Evolutionary conservation across 2,329 filamentous ascomycete species (phyloP), one percentile per base, ranked within the genome.

Genomic region (Diaporthe eres): DNA sequence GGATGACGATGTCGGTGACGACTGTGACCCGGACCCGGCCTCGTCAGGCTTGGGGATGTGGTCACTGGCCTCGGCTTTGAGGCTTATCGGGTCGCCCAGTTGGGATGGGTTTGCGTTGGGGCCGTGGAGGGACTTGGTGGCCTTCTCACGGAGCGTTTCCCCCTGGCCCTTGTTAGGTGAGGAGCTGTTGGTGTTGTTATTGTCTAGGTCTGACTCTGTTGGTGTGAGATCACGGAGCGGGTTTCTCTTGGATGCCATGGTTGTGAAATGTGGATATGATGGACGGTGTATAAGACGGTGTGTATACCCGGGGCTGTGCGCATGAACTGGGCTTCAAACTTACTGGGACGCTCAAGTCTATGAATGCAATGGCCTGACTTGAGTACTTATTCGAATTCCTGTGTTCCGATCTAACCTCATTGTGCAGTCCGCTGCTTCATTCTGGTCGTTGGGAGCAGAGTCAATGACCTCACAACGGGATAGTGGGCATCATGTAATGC

Each of bases 141-240:
- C 63, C n/a, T 76, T 76, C 65, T 75, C 75, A 25, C 75, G 75
- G 6, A 76, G 71, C 2, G 39, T 76, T 9, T 76, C 72, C 31
- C 60, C 44, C 10, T 51, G n/a, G 10, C 22, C 68, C 6, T 28
- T 34, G 44, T 47, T 13, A 12, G 13, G 5, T 22, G 63, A n/a
- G 47, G 67, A 39, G 37, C 39, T 49, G 31, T 19, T 72, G 31
- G 61, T 28, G n/a, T 17, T 15, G 31, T 25, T 60, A 28, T 65
- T 44, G 47, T 72, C 70, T 7, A 77, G 51, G 42, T 77, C 75
- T 28, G 68, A 49, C 60, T 77, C 75, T 61, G 75, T 77, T 25
- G 75, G 75, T 25, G 75, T 77, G 42, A 77, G 67, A 13, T 75
- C 60, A 34, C 73, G 72, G 19, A 77, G 67, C 22, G 75, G 73